Evolutionary conservation across 2,329 filamentous ascomycete species (phyloP).

Genomic region (Botrytis galanthina): DNA sequence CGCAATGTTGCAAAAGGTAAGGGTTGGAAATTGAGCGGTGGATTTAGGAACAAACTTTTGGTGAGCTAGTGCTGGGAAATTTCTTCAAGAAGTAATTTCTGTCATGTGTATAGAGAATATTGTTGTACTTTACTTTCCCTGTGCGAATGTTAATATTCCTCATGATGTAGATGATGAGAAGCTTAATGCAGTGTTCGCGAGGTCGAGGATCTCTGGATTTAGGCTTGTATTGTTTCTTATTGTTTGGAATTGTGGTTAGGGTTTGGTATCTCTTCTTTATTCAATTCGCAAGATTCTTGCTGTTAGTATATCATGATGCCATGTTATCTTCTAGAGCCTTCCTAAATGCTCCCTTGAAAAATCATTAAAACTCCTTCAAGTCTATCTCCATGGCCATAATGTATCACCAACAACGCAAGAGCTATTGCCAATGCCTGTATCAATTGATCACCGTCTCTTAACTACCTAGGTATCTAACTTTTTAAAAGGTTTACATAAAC

Average conservation of each 20-base stretch:
- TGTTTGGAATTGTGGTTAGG: background rate
- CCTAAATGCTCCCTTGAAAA: background rate
- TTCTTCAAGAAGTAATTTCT: too few relatives aligned
- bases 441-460: background rate
- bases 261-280: background rate
- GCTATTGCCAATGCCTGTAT: background rate
- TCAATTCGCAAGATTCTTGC: background rate
- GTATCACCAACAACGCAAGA: background rate
- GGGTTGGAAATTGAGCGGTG: too few relatives aligned
- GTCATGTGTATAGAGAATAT: too few relatives aligned
- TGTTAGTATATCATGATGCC: background rate
- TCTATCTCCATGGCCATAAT: background rate
- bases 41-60: too few relatives aligned
- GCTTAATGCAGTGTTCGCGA: too few relatives aligned
- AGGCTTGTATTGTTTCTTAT: background rate
- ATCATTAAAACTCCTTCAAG: background rate
- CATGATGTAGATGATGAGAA: too few relatives aligned
- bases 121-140: too few relatives aligned
- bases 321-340: background rate
- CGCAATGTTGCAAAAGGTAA: too few relatives aligned
- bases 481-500: background rate
- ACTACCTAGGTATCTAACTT: background rate
- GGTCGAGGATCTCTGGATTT: background rate
- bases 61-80: too few relatives aligned
- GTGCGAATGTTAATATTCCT: too few relatives aligned